Evolutionary conservation across 345 rosid genomes (phyloP).

Genomic region (Leavenworthia alabamica): DNA sequence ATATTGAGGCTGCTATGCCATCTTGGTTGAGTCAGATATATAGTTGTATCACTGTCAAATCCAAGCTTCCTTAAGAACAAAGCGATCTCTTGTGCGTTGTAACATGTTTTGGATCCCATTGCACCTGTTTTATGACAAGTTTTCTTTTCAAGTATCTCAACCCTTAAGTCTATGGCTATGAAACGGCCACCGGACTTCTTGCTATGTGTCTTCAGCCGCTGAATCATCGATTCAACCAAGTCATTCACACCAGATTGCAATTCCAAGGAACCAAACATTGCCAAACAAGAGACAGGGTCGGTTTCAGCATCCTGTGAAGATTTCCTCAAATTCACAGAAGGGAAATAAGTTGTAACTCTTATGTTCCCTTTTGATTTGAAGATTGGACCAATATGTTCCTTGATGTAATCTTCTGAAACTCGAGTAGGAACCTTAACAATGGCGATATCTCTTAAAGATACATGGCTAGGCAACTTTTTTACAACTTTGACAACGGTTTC

Average conservation of each 20-base stretch:
- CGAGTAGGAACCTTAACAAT: constrained; percentile 85
- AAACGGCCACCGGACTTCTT: constrained; percentile 68
- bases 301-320: constrained; percentile 43
- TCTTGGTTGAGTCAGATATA: constrained; percentile 89
- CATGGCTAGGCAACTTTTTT: constrained; percentile 48
- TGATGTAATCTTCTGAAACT: constrained; percentile 67
- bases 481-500: constrained; percentile 63
- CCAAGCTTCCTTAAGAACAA: constrained; percentile 83
- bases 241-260: constrained; percentile 64
- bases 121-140: constrained; percentile 47
- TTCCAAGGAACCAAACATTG: constrained; percentile 76
- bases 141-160: constrained; percentile 64
- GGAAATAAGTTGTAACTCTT: constrained; percentile 83
- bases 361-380: constrained; percentile 72
- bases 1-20: constrained; percentile 82
- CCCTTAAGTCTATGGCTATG: constrained; percentile 85
- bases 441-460: constrained; percentile 57
- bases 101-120: constrained; percentile 67
- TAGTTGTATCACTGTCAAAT: constrained; percentile 58
- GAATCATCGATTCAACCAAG: constrained; percentile 72
- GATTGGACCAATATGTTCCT: constrained; percentile 56
- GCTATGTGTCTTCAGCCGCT: constrained; percentile 62
- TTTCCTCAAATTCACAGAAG: constrained; percentile 82
- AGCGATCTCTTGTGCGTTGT: constrained; percentile 67
- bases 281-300: constrained; percentile 71